Evolutionary conservation across 805 yeast species (phyloP), one percentile per base, ranked within the genome.

Genomic region (Metschnikowia matae): DNA sequence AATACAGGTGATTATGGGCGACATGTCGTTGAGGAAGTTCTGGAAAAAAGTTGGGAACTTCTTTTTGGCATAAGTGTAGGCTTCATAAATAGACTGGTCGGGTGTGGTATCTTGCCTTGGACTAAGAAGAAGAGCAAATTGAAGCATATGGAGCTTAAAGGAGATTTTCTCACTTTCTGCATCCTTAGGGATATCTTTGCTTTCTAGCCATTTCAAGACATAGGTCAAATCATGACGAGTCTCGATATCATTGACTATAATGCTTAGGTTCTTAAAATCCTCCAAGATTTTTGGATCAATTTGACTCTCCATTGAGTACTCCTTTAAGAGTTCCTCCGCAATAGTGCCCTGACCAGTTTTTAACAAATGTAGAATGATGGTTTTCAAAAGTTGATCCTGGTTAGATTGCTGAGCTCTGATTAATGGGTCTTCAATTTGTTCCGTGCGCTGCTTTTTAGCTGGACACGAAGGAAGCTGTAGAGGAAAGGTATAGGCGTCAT

Each of bases 401-500:
- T 69, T 70, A 31, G 61, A 63, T 2, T 49, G 43, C 44, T 59
- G 63, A 33, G 56, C 52, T 42, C 38, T 42, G 17, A 6, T 20
- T n/a, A 20, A 10, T n/a, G 29, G 17, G n/a, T 31, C n/a, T 17
- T 34, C 45, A 11, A 20, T 6, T 15, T 13, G n/a, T 13, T 36
- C 37, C 15, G 23, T 43, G 13, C 23, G 15, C 10, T 13, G 17
- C 23, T 46, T 53, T 23, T 44, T 50, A 5, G 50, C 51, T 4
- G 74, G 73, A 38, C 54, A 57, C 38, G 66, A 62, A 46, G 65
- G 55, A 43, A 72, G 57, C 50, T 57, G 58, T 48, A 73, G 59
- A 0, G 75, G 74, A 49, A 66, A 73, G 1, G 70, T 64, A 54
- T 73, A 73, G 6, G 77, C 75, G 17, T 69, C 74, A 56, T 73